Evolutionary conservation across 441 rosid species (phyloP).

Genomic region (Mallotus repandus): DNA sequence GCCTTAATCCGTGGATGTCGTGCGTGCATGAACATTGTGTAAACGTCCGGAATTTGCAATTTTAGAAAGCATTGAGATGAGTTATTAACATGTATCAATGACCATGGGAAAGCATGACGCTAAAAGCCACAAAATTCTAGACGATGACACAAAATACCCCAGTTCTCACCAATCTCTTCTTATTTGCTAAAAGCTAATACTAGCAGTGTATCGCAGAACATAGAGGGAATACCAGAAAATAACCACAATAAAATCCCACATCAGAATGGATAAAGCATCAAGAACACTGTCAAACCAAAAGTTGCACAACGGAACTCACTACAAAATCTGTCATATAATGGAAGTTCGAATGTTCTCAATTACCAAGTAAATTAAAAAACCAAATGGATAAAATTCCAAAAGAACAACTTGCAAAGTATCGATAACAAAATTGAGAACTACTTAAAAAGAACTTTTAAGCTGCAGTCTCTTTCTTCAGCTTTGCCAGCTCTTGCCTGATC

Average conservation of each 20-base stretch:
- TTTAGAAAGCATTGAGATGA: too few species aligned
- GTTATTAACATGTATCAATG: too few species aligned
- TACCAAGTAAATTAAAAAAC: neutral
- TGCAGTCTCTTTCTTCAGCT: conserved; percentile 71
- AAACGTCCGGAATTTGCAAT: too few species aligned
- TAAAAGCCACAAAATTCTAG: too few species aligned
- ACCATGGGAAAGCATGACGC: too few species aligned
- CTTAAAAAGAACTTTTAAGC: conserved; percentile 33
- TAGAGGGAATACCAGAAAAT: neutral
- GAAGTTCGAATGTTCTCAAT: conserved; percentile 7
- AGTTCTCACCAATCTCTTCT: too few species aligned
- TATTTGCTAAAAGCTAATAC: too few species aligned
- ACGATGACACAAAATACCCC: too few species aligned
- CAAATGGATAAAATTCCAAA: conserved; percentile 6
- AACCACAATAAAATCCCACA: neutral
- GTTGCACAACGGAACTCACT: conserved; percentile 20
- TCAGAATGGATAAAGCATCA: neutral
- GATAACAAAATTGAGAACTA: conserved; percentile 32
- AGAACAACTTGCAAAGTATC: conserved; percentile 15
- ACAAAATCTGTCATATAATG: conserved; percentile 18
- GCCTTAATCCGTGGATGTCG: too few species aligned
- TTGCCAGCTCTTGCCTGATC: conserved; percentile 85
- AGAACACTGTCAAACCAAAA: neutral
- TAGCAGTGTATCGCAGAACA: too few species aligned
- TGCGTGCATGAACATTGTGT: too few species aligned